phyloP scores from a whole-genome alignment of 352 stramenopile species.

The Phytophthora capsici region DNA sequence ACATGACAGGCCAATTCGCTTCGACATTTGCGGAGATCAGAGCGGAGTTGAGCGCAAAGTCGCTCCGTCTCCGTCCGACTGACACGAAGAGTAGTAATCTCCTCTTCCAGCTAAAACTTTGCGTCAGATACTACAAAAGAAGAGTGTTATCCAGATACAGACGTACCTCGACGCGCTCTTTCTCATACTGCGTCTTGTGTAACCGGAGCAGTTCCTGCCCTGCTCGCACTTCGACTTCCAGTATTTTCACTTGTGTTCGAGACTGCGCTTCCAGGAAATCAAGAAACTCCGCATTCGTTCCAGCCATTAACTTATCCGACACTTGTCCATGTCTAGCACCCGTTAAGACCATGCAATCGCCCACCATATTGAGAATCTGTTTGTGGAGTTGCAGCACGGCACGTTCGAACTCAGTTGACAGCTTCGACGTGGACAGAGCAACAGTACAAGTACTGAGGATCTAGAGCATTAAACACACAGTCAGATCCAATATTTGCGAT shows the following conservation, averaged over 20 bases:
- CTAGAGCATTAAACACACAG: conserved; percentile 23
- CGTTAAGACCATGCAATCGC: conserved; percentile 19
- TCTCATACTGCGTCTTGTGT: conserved; percentile 60
- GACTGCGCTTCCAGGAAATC: conserved; percentile 51
- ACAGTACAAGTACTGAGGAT: conserved; percentile 38
- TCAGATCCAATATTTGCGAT: not conserved
- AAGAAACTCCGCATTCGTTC: conserved; percentile 42
- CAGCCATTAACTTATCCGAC: not conserved
- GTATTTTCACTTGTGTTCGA: conserved; percentile 55
- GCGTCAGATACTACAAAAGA: no score
- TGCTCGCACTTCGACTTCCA: conserved; percentile 66
- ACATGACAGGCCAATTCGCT: conserved; percentile 62
- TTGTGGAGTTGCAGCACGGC: conserved; percentile 44
- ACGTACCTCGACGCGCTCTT: conserved; percentile 50
- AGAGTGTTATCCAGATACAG: no score
- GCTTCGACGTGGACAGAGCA: conserved; percentile 21
- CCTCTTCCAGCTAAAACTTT: conserved; percentile 49
- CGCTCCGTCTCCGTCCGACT: conserved; percentile 48
- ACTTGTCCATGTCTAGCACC: conserved; percentile 1
- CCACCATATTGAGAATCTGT: conserved; percentile 44
- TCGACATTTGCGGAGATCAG: conserved; percentile 52
- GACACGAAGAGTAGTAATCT: conserved; percentile 51
- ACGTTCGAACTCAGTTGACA: conserved; percentile 38
- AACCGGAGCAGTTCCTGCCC: conserved; percentile 66
- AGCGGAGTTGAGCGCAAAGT: conserved; percentile 53